Base-by-base conservation (phyloP, 177 flowering plant genomes). In the Vitis hybrid region DNA sequence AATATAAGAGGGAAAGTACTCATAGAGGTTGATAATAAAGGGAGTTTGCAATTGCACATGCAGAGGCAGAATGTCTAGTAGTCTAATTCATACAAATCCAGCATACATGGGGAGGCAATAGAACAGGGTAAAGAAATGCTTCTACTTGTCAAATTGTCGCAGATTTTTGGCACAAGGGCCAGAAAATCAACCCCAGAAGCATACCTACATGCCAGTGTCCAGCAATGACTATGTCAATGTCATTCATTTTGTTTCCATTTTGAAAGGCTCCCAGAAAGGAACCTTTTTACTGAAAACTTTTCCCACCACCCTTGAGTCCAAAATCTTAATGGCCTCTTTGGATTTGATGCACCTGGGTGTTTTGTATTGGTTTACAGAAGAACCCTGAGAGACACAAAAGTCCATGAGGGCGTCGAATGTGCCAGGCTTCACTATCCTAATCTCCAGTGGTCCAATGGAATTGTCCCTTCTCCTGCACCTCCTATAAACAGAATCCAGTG, bases 321-420 rank as follows among this genome's bases (percentile, higher is more conserved):
- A 61, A 39, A 90, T 59, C 73, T 79, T 26, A 3, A 85, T 58
- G 1, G 82, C 82, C 51, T 76, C 79, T 22, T 65, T 77, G 2
- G 83, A 81, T 66, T 82, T 87, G 73, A 89, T 83, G 63, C 94
- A 89, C 76, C 94, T 81, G 0, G 94, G 94, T 1, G 90, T 86
- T 80, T 89, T 88, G 77, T 88, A 89, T 68, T 89, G 94, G 70
- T 83, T 88, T 14, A 88, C 83, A 2, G 91, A 87, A 16, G 93
- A 80, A 1, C 93, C 93, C 52, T 74, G 87, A 12, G 83, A 78
- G 2, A 88, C 78, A 50, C 80, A 85, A 26, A 65, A 82, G 70
- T 90, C 95, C 95, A 90, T 86, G 5, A 90, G 71, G 2, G 80
- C 78, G 33, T 88, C 90, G 64, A 90, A 88, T 5, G 88, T 68